Percentiles rank a stretch among this genome's conserved stretches.
phyloP scores from a whole-genome alignment of 2,329 filamentous ascomycete genomes.

The Xylariaceae sp. region DNA sequence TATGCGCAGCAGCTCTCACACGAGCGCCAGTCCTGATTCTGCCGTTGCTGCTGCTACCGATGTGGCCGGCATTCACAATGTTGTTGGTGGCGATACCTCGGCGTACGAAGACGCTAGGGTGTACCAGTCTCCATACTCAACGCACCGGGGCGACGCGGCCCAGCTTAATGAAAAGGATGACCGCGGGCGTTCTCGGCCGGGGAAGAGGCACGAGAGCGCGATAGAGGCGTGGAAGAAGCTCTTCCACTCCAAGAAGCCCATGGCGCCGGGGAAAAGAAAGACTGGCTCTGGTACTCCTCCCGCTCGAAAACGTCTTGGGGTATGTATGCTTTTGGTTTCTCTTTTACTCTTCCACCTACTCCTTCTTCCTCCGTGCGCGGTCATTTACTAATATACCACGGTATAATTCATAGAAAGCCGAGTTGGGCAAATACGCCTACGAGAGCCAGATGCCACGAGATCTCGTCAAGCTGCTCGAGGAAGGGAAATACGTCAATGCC shows the following conservation, averaged over 20 bases:
- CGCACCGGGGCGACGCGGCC: conserved; percentile 3
- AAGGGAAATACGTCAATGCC: conserved; percentile 50
- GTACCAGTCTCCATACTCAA: conserved; percentile 20
- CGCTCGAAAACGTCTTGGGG: conserved; percentile 15
- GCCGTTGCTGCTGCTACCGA: conserved; percentile 2
- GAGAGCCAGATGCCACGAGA: conserved; percentile 70
- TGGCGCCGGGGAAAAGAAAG: conserved; percentile 1
- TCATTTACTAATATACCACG: no score
- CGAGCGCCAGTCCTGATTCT: conserved; percentile 11
- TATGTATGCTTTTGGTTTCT: no score
- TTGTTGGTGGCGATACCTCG: conserved; percentile 1
- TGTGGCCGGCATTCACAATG: not conserved
- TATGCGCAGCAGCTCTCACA: no score
- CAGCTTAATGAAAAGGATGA: conserved; percentile 3
- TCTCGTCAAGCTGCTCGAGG: conserved; percentile 58
- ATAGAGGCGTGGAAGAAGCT: conserved; percentile 30
- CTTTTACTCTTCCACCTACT: no score
- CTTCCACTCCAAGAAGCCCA: conserved; percentile 16
- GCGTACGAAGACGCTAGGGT: conserved; percentile 1
- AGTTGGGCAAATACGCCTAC: conserved; percentile 66
- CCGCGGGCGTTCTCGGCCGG: conserved; percentile 1
- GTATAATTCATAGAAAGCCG: conserved; percentile 50
- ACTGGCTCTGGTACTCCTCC: not conserved
- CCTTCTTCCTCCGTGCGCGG: not conserved
- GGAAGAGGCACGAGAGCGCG: conserved; percentile 16